Percentiles rank a stretch among this genome's conserved stretches.
These are phyloP conservation scores for Fusarium tjaetaba DNA, from an alignment of 2,329 filamentous ascomycete species.

Conservation along the genomic window DNA sequence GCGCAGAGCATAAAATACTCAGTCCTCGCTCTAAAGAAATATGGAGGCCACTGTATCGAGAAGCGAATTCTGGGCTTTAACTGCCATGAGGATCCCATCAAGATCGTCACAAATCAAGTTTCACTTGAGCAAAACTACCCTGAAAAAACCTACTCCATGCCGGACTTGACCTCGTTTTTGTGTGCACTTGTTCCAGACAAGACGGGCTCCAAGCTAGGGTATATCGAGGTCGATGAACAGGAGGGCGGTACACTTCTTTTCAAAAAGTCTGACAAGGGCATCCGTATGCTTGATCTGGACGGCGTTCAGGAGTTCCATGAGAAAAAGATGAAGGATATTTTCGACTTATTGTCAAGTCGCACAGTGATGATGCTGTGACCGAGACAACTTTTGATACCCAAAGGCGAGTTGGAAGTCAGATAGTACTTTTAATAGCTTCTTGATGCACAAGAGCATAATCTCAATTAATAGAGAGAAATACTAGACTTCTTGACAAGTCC, in stretches of 20 bases:
- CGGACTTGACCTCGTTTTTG: slow-evolving; percentile 34
- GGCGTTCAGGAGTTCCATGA: slow-evolving; percentile 2
- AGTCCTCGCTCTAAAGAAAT: slow-evolving; percentile 13
- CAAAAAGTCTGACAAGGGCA: slow-evolving; percentile 14
- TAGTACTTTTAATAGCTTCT: not conserved
- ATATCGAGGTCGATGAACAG: slow-evolving; percentile 14
- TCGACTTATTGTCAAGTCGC: not conserved
- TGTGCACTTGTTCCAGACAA: slow-evolving; percentile 22
- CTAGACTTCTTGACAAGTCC: not conserved
- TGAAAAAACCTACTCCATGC: slow-evolving; percentile 29
- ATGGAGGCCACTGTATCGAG: slow-evolving; percentile 28
- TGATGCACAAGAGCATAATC: not conserved
- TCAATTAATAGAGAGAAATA: not conserved
- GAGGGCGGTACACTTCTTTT: slow-evolving; percentile 33
- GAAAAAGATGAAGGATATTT: not conserved
- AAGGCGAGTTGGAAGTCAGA: slow-evolving; percentile 4
- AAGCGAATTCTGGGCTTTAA: slow-evolving; percentile 39
- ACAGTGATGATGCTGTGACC: not conserved
- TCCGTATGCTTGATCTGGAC: slow-evolving; percentile 31
- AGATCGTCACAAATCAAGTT: slow-evolving; percentile 28
- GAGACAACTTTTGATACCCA: slow-evolving; percentile 17
- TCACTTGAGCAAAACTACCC: slow-evolving; percentile 31
- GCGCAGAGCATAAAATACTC: slow-evolving; percentile 39
- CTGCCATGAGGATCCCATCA: slow-evolving; percentile 34
- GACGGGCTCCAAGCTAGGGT: slow-evolving; percentile 2